Evolutionary conservation across 495 filamentous ascomycete species (phyloP).

Genomic region (Xylaria flabelliformis): DNA sequence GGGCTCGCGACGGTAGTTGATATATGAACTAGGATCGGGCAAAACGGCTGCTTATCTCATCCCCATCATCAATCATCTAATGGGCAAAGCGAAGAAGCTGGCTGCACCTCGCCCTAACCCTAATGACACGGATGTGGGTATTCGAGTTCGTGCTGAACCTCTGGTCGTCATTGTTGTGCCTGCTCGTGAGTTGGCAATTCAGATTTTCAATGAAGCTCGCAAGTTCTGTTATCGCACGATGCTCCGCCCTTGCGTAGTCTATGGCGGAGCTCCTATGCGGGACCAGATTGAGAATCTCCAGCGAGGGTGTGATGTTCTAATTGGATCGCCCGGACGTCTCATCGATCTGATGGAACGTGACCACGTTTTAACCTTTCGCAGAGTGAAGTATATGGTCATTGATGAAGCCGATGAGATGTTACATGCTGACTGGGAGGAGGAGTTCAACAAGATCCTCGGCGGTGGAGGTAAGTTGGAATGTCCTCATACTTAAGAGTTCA

Average conservation of each 20-base stretch:
- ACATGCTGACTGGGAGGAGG: conserved; percentile 71
- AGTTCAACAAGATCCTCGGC: conserved; percentile 72
- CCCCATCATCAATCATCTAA: conserved; percentile 84
- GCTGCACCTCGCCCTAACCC: conserved; percentile 75
- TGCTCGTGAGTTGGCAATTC: conserved; percentile 85
- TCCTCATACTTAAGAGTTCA: not conserved
- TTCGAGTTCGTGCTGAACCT: conserved; percentile 75
- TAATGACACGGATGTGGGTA: conserved; percentile 43
- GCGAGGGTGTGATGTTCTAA: conserved; percentile 86
- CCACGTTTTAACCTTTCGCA: conserved; percentile 70
- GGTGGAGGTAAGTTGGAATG: conserved; percentile 68
- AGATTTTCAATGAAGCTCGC: conserved; percentile 93
- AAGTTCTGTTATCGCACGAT: conserved; percentile 92
- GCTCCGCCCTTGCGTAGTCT: conserved; percentile 90
- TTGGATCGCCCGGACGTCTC: conserved; percentile 87
- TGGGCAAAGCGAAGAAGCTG: conserved; percentile 91
- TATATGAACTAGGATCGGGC: conserved; percentile 72
- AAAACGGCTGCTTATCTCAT: conserved; percentile 95
- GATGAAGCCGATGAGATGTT: conserved; percentile 97
- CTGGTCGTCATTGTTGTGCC: conserved; percentile 86
- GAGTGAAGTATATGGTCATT: conserved; percentile 83
- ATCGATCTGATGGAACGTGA: conserved; percentile 78
- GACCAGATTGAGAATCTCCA: conserved; percentile 74
- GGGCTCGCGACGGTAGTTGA: conserved; percentile 10
- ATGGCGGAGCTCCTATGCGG: conserved; percentile 76